These are phyloP conservation scores for Vitis hybrid DNA, from an alignment of 177 flowering plant genomes.

Conservation along the genomic window DNA sequence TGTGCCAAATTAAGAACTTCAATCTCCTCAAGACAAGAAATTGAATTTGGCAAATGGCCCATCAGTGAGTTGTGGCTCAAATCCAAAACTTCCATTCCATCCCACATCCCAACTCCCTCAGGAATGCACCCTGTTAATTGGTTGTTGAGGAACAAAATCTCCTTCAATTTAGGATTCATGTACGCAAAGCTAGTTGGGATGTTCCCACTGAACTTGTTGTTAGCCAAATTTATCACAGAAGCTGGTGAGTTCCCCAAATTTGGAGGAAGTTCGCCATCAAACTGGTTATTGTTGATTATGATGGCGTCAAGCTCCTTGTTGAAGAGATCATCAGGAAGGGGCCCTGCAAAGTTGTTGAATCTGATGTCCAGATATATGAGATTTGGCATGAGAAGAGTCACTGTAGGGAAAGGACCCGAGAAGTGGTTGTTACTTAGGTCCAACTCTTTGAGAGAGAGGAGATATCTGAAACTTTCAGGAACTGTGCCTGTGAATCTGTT, in stretches of 20 bases:
- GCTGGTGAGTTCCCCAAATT: constrained; percentile 82
- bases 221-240: constrained; percentile 86
- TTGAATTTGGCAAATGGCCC: constrained; percentile 80
- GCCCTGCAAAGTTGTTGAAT: constrained; percentile 72
- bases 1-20: constrained; percentile 78
- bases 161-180: constrained; percentile 61
- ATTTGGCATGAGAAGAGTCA: constrained; percentile 51
- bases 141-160: constrained; percentile 77
- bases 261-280: constrained; percentile 66
- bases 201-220: constrained; percentile 67
- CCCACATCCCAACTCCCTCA: constrained; percentile 67
- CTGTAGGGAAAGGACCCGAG: constrained; percentile 76
- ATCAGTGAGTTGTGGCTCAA: constrained; percentile 70
- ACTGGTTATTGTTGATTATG: constrained; percentile 76
- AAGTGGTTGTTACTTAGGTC: constrained; percentile 88
- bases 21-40: constrained; percentile 64
- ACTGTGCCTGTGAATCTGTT: constrained; percentile 78
- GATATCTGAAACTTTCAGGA: constrained; percentile 56
- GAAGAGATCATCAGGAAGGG: constrained; percentile 72
- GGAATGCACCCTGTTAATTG: constrained; percentile 88
- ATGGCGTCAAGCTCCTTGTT: constrained; percentile 71
- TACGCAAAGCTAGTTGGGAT: constrained; percentile 76
- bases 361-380: constrained; percentile 82
- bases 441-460: constrained; percentile 57
- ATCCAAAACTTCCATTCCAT: constrained; percentile 71